A percentile compares a stretch with the other conserved stretches of the same genome.
These are phyloP conservation scores for Heliamphora exappendiculata DNA, from an alignment of 148 eudicot species.

Conservation along the genomic window DNA sequence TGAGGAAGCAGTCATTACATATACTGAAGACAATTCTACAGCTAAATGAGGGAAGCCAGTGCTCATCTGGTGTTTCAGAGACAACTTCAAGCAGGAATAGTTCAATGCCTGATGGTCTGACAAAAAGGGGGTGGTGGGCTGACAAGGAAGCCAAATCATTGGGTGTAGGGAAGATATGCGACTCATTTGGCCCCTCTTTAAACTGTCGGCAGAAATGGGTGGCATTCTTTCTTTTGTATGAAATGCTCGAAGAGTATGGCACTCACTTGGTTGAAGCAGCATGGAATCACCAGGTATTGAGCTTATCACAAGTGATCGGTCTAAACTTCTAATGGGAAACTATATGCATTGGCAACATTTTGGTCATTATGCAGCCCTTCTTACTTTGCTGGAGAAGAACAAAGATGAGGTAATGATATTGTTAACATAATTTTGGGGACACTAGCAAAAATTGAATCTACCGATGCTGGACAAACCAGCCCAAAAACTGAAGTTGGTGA, in stretches of 20 bases:
- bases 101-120: constrained; percentile 38
- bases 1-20: constrained; percentile 83
- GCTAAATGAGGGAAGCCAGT: constrained; percentile 34
- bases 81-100: constrained; percentile 27
- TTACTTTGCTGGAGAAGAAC: not conserved
- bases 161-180: constrained; percentile 55
- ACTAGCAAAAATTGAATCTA: not conserved
- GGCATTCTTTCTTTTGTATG: constrained; percentile 85
- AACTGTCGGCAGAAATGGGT: constrained; percentile 62
- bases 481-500: not conserved
- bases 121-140: constrained; percentile 82
- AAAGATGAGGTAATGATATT: not conserved
- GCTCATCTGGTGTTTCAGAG: constrained; percentile 33
- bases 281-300: constrained; percentile 87
- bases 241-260: constrained; percentile 99
- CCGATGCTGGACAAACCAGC: not conserved
- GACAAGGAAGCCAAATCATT: constrained; percentile 84
- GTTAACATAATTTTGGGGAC: not conserved
- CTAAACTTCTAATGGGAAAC: not conserved
- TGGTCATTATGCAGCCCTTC: not conserved
- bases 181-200: constrained; percentile 28
- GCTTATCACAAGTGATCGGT: not conserved
- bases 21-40: constrained; percentile 51
- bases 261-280: constrained; percentile 99
- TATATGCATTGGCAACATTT: not conserved